A percentile compares a stretch with the other conserved stretches of the same genome.
Conservation (phyloP, 2,329 filamentous ascomycete species). For the Cordyceps cicadae region DNA sequence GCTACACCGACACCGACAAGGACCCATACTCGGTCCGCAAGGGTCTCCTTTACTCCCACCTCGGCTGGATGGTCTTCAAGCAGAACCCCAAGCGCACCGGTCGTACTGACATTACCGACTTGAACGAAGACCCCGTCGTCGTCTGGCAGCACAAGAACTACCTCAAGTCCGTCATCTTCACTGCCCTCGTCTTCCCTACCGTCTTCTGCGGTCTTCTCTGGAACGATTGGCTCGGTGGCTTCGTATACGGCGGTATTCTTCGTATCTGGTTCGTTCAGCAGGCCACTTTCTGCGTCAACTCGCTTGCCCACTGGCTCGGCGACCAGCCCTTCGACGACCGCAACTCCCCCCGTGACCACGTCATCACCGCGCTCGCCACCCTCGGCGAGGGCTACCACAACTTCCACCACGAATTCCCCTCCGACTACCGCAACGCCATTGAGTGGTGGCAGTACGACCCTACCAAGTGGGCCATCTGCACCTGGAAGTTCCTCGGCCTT, state of each 20-base stretch:
- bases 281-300: slow-evolving; percentile 90
- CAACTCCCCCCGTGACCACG: slow-evolving; percentile 82
- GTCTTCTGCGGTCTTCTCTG: slow-evolving; percentile 69
- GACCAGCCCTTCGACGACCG: slow-evolving; percentile 90
- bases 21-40: slow-evolving; percentile 88
- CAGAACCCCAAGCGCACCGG: slow-evolving; percentile 86
- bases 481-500: slow-evolving; percentile 75
- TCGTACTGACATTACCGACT: slow-evolving; percentile 78
- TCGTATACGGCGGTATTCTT: slow-evolving; percentile 77
- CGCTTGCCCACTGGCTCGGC: slow-evolving; percentile 80
- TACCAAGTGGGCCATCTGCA: slow-evolving; percentile 83
- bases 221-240: slow-evolving; percentile 74
- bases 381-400: slow-evolving; percentile 90
- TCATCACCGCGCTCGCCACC: slow-evolving; percentile 77
- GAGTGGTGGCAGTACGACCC: slow-evolving; percentile 88
- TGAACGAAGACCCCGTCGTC: slow-evolving; percentile 79
- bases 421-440: slow-evolving; percentile 86
- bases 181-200: slow-evolving; percentile 69
- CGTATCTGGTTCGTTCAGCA: slow-evolving; percentile 87
- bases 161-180: slow-evolving; percentile 68
- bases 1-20: slow-evolving; percentile 88
- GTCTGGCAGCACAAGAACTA: slow-evolving; percentile 86
- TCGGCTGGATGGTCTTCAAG: slow-evolving; percentile 91
- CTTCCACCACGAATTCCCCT: slow-evolving; percentile 93
- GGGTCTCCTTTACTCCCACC: slow-evolving; percentile 67